Conservation (phyloP, 805 yeast genomes). For the Lachancea thermotolerans region DNA sequence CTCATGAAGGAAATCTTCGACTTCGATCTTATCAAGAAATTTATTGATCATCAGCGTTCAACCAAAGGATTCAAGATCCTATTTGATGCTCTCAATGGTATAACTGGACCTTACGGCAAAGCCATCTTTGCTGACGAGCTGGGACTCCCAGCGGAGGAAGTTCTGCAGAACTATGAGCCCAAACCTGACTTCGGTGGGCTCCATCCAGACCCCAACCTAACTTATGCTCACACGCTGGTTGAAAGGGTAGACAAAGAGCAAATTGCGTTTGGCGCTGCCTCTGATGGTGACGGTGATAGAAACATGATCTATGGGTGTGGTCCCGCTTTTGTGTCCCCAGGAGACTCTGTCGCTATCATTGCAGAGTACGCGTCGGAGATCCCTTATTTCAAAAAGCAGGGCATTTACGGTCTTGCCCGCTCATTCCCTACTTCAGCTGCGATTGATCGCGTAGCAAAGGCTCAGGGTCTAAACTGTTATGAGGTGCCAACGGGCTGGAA, state of each 20-base stretch:
- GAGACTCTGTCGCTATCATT: slow-evolving; percentile 95
- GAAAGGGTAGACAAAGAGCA: slow-evolving; percentile 73
- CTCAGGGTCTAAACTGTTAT: slow-evolving; percentile 65
- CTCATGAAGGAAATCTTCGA: slow-evolving; percentile 84
- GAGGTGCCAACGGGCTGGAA: slow-evolving; percentile 99
- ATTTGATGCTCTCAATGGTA: slow-evolving; percentile 90
- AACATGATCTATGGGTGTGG: slow-evolving; percentile 97
- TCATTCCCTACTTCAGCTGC: slow-evolving; percentile 98
- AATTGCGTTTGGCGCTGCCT: slow-evolving; percentile 94
- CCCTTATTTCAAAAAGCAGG: slow-evolving; percentile 84
- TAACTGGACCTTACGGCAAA: slow-evolving; percentile 93
- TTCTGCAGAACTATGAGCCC: slow-evolving; percentile 75
- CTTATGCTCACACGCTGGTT: slow-evolving; percentile 86
- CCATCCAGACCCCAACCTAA: slow-evolving; percentile 96
- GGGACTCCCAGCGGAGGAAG: slow-evolving; percentile 55
- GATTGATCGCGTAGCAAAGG: slow-evolving; percentile 80
- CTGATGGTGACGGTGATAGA: slow-evolving; percentile 99
- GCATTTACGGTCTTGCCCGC: slow-evolving; percentile 89
- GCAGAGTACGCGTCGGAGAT: slow-evolving; percentile 87
- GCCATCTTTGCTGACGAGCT: slow-evolving; percentile 79
- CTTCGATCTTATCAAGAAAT: slow-evolving; percentile 68
- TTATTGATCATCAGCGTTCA: slow-evolving; percentile 45
- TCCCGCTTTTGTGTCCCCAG: slow-evolving; percentile 87
- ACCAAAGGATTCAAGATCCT: slow-evolving; percentile 60
- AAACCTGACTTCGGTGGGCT: slow-evolving; percentile 92